A percentile compares a stretch with the other conserved stretches of the same genome.
Conservation (phyloP, 305 asterid genomes). For the Caryopteris hybrid region DNA sequence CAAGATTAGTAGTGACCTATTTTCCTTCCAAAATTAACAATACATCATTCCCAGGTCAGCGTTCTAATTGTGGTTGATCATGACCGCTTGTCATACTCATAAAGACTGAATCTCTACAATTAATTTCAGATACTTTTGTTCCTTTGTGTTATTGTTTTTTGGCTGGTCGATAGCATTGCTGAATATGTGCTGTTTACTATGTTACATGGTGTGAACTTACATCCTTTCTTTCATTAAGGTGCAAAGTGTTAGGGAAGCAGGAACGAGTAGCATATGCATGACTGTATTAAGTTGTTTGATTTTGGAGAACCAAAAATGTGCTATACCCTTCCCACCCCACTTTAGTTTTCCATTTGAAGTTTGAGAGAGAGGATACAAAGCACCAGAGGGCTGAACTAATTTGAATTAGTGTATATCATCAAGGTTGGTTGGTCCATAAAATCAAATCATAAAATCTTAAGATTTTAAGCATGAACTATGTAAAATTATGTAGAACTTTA, state of each 20-base stretch:
- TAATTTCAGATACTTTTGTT: neutral
- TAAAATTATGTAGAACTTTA: too few species aligned
- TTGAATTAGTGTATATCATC: neutral
- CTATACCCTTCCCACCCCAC: neutral
- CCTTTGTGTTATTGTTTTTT: neutral
- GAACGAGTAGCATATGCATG: neutral
- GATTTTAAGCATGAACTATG: too few species aligned
- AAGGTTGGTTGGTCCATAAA: too few species aligned
- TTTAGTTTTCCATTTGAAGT: neutral
- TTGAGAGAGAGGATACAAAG: neutral
- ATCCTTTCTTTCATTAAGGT: neutral
- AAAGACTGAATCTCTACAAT: neutral
- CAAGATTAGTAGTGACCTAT: neutral
- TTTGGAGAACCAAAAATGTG: neutral
- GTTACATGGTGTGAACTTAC: neutral
- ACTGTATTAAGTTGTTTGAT: neutral
- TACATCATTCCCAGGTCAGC: slow-evolving; percentile 13
- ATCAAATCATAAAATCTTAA: too few species aligned
- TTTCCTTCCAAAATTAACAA: neutral
- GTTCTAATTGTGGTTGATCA: neutral
- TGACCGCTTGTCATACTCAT: neutral
- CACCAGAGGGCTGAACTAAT: neutral
- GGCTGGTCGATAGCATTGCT: neutral
- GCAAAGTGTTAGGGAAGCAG: neutral
- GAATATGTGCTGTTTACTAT: slow-evolving; percentile 1